Evolutionary conservation across 148 eudicot genomes (phyloP).

Genomic region (Chenopodium suecicum): DNA sequence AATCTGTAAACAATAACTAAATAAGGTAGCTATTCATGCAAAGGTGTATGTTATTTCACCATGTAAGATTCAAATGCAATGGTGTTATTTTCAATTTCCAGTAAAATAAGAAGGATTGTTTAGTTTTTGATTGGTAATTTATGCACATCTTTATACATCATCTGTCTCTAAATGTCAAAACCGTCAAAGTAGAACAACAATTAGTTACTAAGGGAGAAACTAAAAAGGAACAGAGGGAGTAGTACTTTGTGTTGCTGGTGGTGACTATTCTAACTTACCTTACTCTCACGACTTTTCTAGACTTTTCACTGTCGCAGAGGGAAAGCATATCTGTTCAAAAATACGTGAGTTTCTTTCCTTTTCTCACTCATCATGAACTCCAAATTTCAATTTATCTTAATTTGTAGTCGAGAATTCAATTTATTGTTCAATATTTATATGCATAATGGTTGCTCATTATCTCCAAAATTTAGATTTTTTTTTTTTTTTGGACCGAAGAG

Average conservation of each 20-base stretch:
- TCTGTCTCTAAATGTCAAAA: too few relatives aligned
- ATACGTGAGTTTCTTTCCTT: conserved; percentile 56
- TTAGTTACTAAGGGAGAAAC: neutral
- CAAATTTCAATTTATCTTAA: neutral
- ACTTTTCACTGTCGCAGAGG: conserved; percentile 77
- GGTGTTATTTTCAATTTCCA: too few relatives aligned
- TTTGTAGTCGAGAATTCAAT: neutral
- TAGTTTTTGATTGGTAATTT: too few relatives aligned
- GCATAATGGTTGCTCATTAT: neutral
- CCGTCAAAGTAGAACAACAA: too few relatives aligned
- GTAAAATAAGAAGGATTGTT: too few relatives aligned
- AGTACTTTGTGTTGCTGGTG: neutral
- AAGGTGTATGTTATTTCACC: too few relatives aligned
- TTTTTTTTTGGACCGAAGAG: neutral
- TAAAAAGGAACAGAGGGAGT: neutral
- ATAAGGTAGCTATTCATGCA: too few relatives aligned
- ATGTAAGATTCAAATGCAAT: too few relatives aligned
- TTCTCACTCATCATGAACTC: neutral
- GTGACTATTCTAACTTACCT: conserved; percentile 13
- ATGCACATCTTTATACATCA: too few relatives aligned
- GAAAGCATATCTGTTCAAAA: conserved; percentile 78
- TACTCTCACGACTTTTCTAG: conserved; percentile 36
- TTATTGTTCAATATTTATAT: neutral
- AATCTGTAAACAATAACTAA: too few relatives aligned
- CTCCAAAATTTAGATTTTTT: neutral